Evolutionary conservation across 768 basidiomycete species (phyloP).

Genomic region (Stropharia rugosoannulata): DNA sequence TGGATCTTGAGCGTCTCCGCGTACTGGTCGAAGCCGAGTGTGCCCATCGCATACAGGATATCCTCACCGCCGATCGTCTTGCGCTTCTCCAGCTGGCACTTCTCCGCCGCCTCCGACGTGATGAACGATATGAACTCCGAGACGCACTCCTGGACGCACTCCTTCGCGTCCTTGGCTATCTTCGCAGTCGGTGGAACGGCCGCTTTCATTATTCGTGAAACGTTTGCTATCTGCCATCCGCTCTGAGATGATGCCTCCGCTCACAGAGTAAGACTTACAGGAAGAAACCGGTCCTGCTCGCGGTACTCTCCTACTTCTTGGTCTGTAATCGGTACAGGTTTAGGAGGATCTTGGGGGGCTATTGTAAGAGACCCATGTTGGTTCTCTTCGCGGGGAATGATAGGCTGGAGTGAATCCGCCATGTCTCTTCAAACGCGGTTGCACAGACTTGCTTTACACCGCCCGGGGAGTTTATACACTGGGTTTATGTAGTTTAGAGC

Average conservation of each 20-base stretch:
- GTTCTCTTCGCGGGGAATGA: conserved; percentile 37
- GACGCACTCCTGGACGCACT: conserved; percentile 97
- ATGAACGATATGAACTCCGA: conserved; percentile 99
- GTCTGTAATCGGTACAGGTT: conserved; percentile 79
- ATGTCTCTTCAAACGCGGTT: conserved; percentile 4
- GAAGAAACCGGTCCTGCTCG: conserved; percentile 94
- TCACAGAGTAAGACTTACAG: conserved; percentile 46
- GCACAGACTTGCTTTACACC: too few species aligned
- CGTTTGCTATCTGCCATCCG: conserved; percentile 84
- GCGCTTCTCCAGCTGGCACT: conserved; percentile 90
- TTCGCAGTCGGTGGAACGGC: conserved; percentile 89
- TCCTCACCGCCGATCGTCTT: conserved; percentile 99
- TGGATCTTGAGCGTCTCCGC: conserved; percentile 91
- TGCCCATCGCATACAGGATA: conserved; percentile 91
- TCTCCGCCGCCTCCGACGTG: conserved; percentile 95
- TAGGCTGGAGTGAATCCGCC: conserved; percentile 39
- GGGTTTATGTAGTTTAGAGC: too few species aligned
- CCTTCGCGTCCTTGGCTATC: conserved; percentile 97
- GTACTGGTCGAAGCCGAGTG: conserved; percentile 94
- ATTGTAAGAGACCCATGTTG: conserved; percentile 30
- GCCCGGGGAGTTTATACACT: too few species aligned
- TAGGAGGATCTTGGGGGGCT: conserved; percentile 42
- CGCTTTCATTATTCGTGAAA: conserved; percentile 96
- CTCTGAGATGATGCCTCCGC: background rate
- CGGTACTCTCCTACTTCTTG: conserved; percentile 92